Evolutionary conservation across 1,284 basidiomycete species (phyloP), one percentile per base, ranked within the genome.

Genomic region (Trichosporon coremiiforme): DNA sequence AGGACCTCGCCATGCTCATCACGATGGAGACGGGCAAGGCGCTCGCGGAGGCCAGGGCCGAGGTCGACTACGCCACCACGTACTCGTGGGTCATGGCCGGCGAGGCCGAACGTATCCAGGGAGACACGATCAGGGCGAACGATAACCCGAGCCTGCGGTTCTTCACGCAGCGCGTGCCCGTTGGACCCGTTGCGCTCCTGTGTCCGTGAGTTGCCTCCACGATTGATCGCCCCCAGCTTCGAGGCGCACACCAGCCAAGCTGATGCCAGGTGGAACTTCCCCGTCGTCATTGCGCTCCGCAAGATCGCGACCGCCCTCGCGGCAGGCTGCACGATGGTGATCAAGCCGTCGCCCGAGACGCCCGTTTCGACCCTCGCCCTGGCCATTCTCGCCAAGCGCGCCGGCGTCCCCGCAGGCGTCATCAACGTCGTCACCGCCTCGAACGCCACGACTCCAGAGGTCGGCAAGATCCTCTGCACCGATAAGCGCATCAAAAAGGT

Each of bases 281-380:
- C 93, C 8, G 91, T 91, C 38, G 93, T 93, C 0, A 96, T 96
- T 82, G 84, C 87, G 71, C 85, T 85, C 1, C 81, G 86, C 64
- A 95, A 95, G 84, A 87, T 94, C 66, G 92, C 89, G 9, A 93
- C 93, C 25, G 94, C 93, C 4, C 87, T 95, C 68, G 92, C 94
- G 4, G 89, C 88, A 60, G 76, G 76, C 12, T 78, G 76, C 67
- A 75, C 74, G 15, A 69, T 76, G 33, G 73, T 78, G 31, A 71
- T 78, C 72, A 78, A 96, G 84, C 92, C 94, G 10, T 92, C 92
- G 38, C 94, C 96, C 82, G 84, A 93, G 70, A 95, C 93, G 1
- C 94, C 94, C 10, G 86, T 95, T 53, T 92, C 92, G n/a, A 91
- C 93, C 15, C 86, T 94, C 60, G 76, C 89, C 90, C 83, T 78